Conservation (phyloP, 208 protist species). For the Naegleria fowleri region DNA sequence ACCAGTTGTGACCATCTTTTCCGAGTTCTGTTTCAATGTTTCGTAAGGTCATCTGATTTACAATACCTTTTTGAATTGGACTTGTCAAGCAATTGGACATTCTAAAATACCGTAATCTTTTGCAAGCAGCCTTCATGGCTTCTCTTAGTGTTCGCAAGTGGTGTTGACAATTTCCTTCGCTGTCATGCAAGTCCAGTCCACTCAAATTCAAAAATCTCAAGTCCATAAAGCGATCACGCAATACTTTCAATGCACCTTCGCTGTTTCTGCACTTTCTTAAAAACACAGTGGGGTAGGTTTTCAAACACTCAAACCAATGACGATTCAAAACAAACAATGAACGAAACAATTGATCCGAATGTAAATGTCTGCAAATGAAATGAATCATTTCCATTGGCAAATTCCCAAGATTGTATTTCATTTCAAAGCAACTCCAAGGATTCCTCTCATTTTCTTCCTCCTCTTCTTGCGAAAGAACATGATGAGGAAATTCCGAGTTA, state of each 20-base stretch:
- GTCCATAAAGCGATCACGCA: not conserved
- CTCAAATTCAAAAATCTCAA: not conserved
- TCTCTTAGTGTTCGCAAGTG: not conserved
- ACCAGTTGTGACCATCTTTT: not conserved
- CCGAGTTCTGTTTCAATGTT: not conserved
- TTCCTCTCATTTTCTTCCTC: no score
- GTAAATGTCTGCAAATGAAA: not conserved
- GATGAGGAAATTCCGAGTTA: no score
- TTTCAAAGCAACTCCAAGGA: no score
- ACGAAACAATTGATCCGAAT: not conserved
- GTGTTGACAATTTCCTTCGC: not conserved
- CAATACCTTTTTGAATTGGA: not conserved
- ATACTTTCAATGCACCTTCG: not conserved
- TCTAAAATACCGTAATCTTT: not conserved
- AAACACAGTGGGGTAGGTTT: not conserved
- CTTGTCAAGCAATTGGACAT: not conserved
- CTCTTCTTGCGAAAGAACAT: no score
- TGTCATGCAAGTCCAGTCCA: not conserved
- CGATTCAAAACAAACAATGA: not conserved
- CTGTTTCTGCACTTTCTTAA: not conserved
- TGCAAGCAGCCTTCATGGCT: not conserved
- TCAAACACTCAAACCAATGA: not conserved
- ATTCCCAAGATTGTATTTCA: not conserved
- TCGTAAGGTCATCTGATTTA: no score
- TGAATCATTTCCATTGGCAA: not conserved